A percentile compares a stretch with the other conserved stretches of the same genome.
Conservation (phyloP, 768 basidiomycete genomes). For the Psilocybe cyanescens region DNA sequence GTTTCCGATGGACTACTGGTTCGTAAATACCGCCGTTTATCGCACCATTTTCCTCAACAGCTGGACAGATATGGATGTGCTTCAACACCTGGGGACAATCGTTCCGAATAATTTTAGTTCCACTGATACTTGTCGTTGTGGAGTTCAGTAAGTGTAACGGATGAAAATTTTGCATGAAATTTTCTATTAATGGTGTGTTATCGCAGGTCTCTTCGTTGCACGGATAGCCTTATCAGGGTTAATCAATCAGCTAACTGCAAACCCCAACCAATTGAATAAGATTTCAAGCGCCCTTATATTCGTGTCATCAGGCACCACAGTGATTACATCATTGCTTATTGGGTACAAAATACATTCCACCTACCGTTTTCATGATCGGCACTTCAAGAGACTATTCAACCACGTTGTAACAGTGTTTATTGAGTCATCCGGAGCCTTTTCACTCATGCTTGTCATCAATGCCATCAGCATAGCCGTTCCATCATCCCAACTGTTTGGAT, state of each 20-base stretch:
- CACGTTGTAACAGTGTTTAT: background rate
- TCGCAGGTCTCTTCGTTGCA: background rate
- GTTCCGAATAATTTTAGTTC: background rate
- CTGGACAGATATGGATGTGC: conserved; percentile 1
- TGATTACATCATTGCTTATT: conserved; percentile 6
- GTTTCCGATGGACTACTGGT: background rate
- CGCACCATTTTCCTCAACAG: background rate
- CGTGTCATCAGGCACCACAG: background rate
- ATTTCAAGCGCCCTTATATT: background rate
- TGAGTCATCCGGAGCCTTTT: background rate
- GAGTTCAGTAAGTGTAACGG: background rate
- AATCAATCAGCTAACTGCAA: background rate
- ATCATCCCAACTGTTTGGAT: background rate
- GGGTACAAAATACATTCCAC: background rate
- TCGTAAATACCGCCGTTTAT: background rate
- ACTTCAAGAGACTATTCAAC: background rate
- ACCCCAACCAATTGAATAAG: background rate
- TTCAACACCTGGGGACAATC: conserved; percentile 6
- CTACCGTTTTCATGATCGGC: background rate
- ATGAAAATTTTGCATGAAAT: too few species aligned
- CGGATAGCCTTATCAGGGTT: too few species aligned
- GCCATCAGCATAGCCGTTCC: conserved; percentile 1
- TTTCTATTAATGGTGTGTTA: background rate
- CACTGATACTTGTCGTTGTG: background rate
- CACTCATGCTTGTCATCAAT: background rate